phyloP scores from a whole-genome alignment of 192 early-diverging fungal species.

The Dimargaris xerosporica region DNA sequence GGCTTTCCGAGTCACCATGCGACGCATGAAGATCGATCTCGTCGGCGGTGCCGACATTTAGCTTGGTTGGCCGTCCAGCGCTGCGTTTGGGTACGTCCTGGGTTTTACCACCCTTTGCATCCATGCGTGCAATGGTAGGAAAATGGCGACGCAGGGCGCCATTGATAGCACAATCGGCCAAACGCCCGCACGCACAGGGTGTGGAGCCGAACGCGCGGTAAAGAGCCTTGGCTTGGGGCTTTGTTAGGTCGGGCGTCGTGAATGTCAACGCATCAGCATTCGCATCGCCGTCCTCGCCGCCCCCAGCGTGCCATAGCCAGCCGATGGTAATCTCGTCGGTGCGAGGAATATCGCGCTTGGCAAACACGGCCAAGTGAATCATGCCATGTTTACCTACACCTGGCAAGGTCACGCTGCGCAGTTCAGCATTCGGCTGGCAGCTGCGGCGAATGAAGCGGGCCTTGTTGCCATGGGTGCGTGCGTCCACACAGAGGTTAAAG shows the following conservation, averaged over 20 bases:
- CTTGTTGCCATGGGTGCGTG: constrained; percentile 49
- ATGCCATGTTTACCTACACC: constrained; percentile 27
- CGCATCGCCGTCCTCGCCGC: not conserved
- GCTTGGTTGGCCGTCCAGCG: constrained; percentile 4
- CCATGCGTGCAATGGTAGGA: not conserved
- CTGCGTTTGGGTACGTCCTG: not conserved
- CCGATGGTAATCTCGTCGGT: constrained; percentile 54
- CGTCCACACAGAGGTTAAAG: constrained; percentile 52
- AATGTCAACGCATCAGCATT: not conserved
- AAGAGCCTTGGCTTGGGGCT: not conserved
- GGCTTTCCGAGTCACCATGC: not conserved
- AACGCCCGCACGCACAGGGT: not conserved
- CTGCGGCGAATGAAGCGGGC: constrained; percentile 48
- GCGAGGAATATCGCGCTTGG: constrained; percentile 32
- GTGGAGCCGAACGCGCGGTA: not conserved
- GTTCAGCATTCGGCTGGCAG: constrained; percentile 46
- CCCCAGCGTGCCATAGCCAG: constrained; percentile 49
- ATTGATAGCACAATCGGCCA: not conserved
- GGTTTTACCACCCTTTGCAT: not conserved
- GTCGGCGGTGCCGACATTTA: not conserved
- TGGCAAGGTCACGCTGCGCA: constrained; percentile 40
- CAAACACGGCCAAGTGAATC: constrained; percentile 52
- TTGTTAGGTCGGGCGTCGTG: not conserved
- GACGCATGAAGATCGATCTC: not conserved
- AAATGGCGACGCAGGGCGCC: not conserved